phyloP scores from a whole-genome alignment of 805 yeast species.

The Lipomyces yamanashiensis region DNA sequence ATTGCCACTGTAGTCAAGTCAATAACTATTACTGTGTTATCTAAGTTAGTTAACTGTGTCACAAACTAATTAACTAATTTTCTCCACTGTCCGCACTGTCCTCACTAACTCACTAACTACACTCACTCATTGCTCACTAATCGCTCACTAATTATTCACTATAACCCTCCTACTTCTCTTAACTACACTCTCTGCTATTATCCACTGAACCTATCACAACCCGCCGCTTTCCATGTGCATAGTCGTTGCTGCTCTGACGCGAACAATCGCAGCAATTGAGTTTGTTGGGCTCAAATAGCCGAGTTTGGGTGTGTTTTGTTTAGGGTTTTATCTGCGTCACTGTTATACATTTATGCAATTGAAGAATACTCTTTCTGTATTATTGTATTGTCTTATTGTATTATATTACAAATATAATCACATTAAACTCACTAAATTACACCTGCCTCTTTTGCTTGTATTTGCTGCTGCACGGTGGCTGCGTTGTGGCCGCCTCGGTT shows the following conservation, averaged over 20 bases:
- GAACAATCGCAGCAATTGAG: background rate
- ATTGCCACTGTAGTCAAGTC: no score
- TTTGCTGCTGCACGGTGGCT: no score
- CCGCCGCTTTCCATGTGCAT: slow-evolving; percentile 10
- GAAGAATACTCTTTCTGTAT: background rate
- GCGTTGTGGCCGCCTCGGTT: background rate
- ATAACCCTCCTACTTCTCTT: background rate
- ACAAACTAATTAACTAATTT: no score
- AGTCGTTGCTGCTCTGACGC: background rate
- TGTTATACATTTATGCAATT: background rate
- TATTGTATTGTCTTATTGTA: background rate
- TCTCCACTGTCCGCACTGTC: no score
- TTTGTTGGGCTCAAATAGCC: slow-evolving; percentile 2
- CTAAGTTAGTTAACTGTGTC: no score
- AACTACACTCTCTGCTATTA: background rate
- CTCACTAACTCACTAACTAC: no score
- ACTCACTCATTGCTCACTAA: no score
- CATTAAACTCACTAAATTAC: no score
- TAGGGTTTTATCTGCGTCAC: background rate
- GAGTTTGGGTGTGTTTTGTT: background rate
- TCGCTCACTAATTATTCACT: no score
- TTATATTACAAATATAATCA: no score
- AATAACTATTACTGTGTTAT: no score
- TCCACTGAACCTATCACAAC: slow-evolving; percentile 3
- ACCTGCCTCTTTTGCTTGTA: no score